Evolutionary conservation across 2,329 filamentous ascomycete species (phyloP), one percentile per base, ranked within the genome.

Genomic region (Pseudogymnoascus sp.): DNA sequence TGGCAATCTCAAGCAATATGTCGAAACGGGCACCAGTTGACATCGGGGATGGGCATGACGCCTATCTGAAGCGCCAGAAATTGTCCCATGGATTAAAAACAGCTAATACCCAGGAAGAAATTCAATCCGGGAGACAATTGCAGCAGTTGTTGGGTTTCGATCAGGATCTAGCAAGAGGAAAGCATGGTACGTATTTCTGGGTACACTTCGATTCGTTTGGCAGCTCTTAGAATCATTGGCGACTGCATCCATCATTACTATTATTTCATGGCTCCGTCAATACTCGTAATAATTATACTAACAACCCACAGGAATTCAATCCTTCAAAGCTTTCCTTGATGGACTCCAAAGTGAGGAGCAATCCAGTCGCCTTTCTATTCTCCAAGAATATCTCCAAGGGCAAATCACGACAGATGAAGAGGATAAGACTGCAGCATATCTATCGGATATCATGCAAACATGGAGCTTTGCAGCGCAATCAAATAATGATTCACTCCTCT

Each of bases 391-490:
- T 69, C 81, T 94, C 56, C 77, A 83, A 48, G 73, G 76, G 6
- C 74, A 79, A 59, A 79, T 77, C 65, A 79, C 81, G 1, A 71
- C 73, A 65, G 73, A 76, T 58, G 69, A 71, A 60, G 78, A 74
- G 38, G 82, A 84, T 35, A 80, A 82, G 58, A 78, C 82, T 59
- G 76, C 81, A 5, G 77, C 85, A 21, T 90, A 86, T 66, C 81
- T 97, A 28, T 75, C 81, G 2, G 90, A 96, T 67, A 75, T 97
- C 37, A 88, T 95, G 74, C 88, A 95, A 67, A 90, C 85, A 61
- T 97, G 92, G 92, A 85, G 84, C 55, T 91, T 89, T 74, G 91
- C 89, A 3, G 84, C 84, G 28, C 85, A 89, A 70, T 83, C 84
- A 65, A 90, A 89, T 69, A 88, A 92, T 66, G 91, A 96, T 61